Percentiles rank a stretch among this genome's conserved stretches.
These are phyloP conservation scores for Cutaneotrichosporon arboriforme DNA, from an alignment of 1,284 basidiomycete species.

Conservation along the genomic window DNA sequence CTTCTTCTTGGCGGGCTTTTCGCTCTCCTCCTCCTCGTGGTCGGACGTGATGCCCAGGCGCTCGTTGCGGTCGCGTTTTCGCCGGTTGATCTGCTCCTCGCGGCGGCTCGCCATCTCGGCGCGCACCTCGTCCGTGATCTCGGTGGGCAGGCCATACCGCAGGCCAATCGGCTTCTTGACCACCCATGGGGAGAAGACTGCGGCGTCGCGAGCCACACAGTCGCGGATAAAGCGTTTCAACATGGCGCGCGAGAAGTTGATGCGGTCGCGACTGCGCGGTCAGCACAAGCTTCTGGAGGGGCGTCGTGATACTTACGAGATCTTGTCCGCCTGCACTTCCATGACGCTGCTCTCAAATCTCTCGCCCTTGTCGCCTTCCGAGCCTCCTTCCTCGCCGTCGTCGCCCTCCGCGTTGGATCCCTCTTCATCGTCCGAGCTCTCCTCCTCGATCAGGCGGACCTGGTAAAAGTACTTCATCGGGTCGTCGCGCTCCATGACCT, in stretches of 20 bases:
- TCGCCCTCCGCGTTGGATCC: conserved; percentile 45
- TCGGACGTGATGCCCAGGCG: conserved; percentile 56
- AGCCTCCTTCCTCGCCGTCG: conserved; percentile 22
- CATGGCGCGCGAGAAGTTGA: conserved; percentile 93
- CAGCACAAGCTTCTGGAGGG: neutral
- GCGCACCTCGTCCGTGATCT: conserved; percentile 79
- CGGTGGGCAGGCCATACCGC: conserved; percentile 72
- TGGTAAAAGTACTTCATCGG: conserved; percentile 80
- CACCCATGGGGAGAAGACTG: conserved; percentile 89
- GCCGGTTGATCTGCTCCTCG: conserved; percentile 80
- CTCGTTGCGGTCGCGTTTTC: conserved; percentile 58
- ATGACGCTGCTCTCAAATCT: conserved; percentile 58
- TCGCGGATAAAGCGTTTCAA: conserved; percentile 92
- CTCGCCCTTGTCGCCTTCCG: conserved; percentile 47
- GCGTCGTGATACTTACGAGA: conserved; percentile 62
- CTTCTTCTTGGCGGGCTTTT: conserved; percentile 63
- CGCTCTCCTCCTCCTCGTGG: conserved; percentile 58
- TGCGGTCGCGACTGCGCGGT: conserved; percentile 75
- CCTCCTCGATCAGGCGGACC: conserved; percentile 60
- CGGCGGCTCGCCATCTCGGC: conserved; percentile 71
- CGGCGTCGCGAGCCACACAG: conserved; percentile 81
- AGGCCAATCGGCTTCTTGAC: conserved; percentile 79
- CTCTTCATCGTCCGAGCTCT: conserved; percentile 25
- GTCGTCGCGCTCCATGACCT: conserved; percentile 68
- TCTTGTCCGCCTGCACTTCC: conserved; percentile 69